Conservation (phyloP, 2,329 filamentous ascomycete genomes). For the Clonostachys solani region DNA sequence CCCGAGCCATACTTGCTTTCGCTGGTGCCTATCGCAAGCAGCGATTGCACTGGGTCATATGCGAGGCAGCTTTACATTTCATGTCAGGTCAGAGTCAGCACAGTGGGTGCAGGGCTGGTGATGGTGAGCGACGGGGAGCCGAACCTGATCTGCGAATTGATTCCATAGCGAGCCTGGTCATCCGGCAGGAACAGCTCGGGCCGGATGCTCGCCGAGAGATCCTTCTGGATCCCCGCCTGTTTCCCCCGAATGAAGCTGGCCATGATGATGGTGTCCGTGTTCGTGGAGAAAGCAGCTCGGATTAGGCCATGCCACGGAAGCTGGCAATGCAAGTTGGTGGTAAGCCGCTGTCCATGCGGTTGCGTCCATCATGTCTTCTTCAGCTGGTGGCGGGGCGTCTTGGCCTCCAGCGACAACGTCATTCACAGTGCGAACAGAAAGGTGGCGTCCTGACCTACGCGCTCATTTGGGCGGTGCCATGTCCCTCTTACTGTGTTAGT, state of each 20-base stretch:
- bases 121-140: constrained; percentile 8
- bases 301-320: no score
- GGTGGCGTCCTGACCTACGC: no score
- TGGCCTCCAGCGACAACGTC: no score
- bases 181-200: constrained; percentile 78
- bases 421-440: no score
- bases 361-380: no score
- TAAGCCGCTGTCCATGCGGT: no score
- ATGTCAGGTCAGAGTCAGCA: background rate
- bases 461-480: no score
- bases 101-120: background rate
- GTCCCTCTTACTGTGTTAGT: no score
- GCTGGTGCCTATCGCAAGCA: constrained; percentile 86
- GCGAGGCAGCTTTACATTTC: constrained; percentile 64
- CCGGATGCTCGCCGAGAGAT: constrained; percentile 78
- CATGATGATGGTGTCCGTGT: constrained; percentile 44
- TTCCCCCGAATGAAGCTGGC: constrained; percentile 85
- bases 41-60: constrained; percentile 90
- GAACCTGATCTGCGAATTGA: constrained; percentile 70
- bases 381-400: no score
- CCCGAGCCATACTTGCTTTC: constrained; percentile 83
- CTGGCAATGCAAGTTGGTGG: no score
- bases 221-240: constrained; percentile 88
- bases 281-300: no score
- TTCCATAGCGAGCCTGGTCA: constrained; percentile 77